Evolutionary conservation across 2,329 filamentous ascomycete species (phyloP).

Genomic region (Acrocalymma vagum): DNA sequence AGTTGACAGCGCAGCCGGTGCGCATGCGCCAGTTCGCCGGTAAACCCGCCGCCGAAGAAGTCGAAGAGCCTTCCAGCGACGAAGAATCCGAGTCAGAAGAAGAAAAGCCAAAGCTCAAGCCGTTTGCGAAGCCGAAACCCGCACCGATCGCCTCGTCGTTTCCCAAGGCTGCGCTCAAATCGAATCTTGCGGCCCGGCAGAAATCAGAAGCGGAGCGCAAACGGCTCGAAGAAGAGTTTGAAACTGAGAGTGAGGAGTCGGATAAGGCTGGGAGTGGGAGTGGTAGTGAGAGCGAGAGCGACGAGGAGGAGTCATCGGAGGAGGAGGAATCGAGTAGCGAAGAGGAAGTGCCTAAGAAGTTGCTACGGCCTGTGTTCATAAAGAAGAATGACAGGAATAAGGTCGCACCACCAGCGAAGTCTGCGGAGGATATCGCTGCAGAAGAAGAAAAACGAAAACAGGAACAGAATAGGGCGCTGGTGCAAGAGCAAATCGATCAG

Average conservation of each 20-base stretch:
- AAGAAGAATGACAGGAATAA: conserved; percentile 68
- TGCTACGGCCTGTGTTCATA: conserved; percentile 73
- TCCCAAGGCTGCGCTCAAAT: conserved; percentile 52
- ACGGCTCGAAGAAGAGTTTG: conserved; percentile 64
- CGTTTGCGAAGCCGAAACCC: conserved; percentile 44
- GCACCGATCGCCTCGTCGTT: conserved; percentile 56
- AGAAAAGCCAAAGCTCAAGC: conserved; percentile 57
- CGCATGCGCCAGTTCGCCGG: conserved; percentile 85
- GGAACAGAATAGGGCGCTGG: conserved; percentile 77
- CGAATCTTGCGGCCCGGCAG: conserved; percentile 52
- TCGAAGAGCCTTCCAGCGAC: conserved; percentile 49
- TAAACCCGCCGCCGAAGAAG: conserved; percentile 67
- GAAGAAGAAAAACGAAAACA: conserved; percentile 67
- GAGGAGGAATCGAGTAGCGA: conserved; percentile 66
- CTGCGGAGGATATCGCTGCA: conserved; percentile 53
- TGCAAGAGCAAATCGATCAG: conserved; percentile 88
- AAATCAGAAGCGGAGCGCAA: conserved; percentile 38
- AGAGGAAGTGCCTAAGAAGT: conserved; percentile 64
- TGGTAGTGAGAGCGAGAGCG: conserved; percentile 25
- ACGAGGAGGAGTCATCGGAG: conserved; percentile 41
- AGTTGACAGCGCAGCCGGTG: conserved; percentile 92
- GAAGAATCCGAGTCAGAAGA: conserved; percentile 62
- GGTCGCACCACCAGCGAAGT: conserved; percentile 34
- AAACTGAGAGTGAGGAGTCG: conserved; percentile 60
- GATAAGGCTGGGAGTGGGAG: conserved; percentile 20